Percentiles rank a stretch among this genome's conserved stretches.
Evolutionary conservation across 306 rosid species (phyloP).

Genomic region (Inga leiocalycina): DNA sequence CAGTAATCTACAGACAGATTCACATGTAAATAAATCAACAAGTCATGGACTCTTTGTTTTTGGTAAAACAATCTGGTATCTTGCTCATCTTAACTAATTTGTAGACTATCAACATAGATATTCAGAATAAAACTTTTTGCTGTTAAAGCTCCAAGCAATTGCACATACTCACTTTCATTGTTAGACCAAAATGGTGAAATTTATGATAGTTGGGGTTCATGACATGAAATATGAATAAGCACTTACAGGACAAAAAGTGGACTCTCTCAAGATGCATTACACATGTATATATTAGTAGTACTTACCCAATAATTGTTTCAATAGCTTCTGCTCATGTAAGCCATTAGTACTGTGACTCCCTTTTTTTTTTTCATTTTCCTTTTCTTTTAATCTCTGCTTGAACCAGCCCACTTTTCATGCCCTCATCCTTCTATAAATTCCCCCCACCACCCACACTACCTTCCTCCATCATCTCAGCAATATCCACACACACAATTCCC

Average conservation of each 20-base stretch:
- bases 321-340: slow-evolving; percentile 52
- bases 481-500: slow-evolving; percentile 13
- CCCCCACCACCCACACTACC: slow-evolving; percentile 36
- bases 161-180: neutral
- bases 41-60: neutral
- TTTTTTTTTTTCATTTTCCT: neutral
- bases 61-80: neutral
- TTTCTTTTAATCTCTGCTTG: slow-evolving; percentile 22
- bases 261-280: slow-evolving; percentile 31
- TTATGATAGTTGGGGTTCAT: slow-evolving; percentile 15
- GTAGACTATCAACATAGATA: neutral
- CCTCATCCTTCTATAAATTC: slow-evolving; percentile 60
- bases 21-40: slow-evolving; percentile 6
- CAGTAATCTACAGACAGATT: neutral
- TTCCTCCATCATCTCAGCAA: slow-evolving; percentile 19
- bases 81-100: neutral
- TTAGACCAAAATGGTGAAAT: neutral
- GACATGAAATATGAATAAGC: slow-evolving; percentile 25
- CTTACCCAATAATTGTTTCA: slow-evolving; percentile 52
- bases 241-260: slow-evolving; percentile 27
- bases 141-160: neutral
- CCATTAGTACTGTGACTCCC: slow-evolving; percentile 43
- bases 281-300: slow-evolving; percentile 46
- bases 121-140: neutral
- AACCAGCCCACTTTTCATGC: slow-evolving; percentile 48